A percentile compares a stretch with the other conserved stretches of the same genome.
Conservation (phyloP, 129 eudicot genomes). For the Artemisia annua region DNA sequence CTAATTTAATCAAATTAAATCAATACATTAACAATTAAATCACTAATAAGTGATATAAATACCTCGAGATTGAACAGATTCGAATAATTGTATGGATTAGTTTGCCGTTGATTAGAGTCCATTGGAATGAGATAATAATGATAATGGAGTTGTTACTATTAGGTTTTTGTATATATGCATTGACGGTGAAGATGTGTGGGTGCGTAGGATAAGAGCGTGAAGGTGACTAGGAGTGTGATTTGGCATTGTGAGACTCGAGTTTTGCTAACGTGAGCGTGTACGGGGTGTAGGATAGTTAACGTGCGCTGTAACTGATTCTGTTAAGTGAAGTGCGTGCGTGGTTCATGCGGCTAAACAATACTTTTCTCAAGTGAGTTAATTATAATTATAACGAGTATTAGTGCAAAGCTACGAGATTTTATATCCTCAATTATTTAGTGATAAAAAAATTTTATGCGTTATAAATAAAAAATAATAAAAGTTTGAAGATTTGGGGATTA, state of each 20-base stretch:
- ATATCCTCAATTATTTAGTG: no score
- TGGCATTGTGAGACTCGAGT: slow-evolving; percentile 11
- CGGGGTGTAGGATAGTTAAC: slow-evolving; percentile 20
- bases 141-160: no score
- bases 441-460: no score
- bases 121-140: slow-evolving; percentile 19
- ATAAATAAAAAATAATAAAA: no score
- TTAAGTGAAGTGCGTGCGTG: no score
- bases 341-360: no score
- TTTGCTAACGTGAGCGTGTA: slow-evolving; percentile 16
- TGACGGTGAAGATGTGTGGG: slow-evolving; percentile 21
- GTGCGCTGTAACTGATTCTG: background rate
- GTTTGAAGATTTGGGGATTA: no score
- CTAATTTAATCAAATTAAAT: slow-evolving; percentile 22
- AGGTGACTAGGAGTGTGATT: background rate
- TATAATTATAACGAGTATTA: no score
- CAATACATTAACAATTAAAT: slow-evolving; percentile 21
- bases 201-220: slow-evolving; percentile 30
- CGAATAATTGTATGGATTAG: slow-evolving; percentile 43
- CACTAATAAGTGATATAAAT: background rate
- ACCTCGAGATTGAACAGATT: slow-evolving; percentile 94
- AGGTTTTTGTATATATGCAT: background rate
- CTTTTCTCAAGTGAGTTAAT: no score
- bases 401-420: no score
- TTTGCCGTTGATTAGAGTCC: slow-evolving; percentile 46